These are phyloP conservation scores for Piper longum DNA, from an alignment of 164 flowering plant genomes.

Conservation along the genomic window DNA sequence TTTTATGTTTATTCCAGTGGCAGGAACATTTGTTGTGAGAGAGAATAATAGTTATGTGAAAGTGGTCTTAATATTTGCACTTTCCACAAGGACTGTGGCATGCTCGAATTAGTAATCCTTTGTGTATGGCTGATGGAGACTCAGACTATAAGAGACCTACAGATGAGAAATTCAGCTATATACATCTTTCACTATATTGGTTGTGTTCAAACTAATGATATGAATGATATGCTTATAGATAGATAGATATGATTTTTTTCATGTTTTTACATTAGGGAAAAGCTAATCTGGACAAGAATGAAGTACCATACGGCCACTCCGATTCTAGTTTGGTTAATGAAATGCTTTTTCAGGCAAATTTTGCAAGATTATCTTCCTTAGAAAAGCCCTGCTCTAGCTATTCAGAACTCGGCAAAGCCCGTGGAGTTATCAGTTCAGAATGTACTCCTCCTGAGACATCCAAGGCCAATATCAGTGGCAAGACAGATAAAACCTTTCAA, in stretches of 20 bases:
- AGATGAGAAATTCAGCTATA: no score
- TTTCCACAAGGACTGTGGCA: no score
- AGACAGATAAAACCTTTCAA: slow-evolving; percentile 14
- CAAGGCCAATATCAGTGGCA: slow-evolving; percentile 29
- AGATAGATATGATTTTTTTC: no score
- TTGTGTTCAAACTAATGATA: not conserved
- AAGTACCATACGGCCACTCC: slow-evolving; percentile 18
- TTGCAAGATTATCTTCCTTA: slow-evolving; percentile 61
- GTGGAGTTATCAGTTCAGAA: slow-evolving; percentile 29
- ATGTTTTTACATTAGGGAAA: slow-evolving; percentile 11
- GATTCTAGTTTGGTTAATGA: slow-evolving; percentile 9
- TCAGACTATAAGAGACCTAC: no score
- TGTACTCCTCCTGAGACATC: slow-evolving; percentile 18
- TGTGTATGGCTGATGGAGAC: no score
- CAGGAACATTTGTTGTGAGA: no score
- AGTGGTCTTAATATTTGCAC: no score
- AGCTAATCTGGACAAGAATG: slow-evolving; percentile 6
- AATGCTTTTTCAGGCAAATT: slow-evolving; percentile 54
- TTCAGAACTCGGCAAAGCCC: slow-evolving; percentile 43
- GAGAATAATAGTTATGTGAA: no score
- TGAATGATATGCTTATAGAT: no score
- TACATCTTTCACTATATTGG: not conserved
- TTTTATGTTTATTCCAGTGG: no score
- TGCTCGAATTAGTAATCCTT: no score
- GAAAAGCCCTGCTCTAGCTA: slow-evolving; percentile 56